Percentiles rank a stretch among this genome's conserved stretches.
phyloP scores from a whole-genome alignment of 306 rosid genomes.

The Lathyrus tuberosus region DNA sequence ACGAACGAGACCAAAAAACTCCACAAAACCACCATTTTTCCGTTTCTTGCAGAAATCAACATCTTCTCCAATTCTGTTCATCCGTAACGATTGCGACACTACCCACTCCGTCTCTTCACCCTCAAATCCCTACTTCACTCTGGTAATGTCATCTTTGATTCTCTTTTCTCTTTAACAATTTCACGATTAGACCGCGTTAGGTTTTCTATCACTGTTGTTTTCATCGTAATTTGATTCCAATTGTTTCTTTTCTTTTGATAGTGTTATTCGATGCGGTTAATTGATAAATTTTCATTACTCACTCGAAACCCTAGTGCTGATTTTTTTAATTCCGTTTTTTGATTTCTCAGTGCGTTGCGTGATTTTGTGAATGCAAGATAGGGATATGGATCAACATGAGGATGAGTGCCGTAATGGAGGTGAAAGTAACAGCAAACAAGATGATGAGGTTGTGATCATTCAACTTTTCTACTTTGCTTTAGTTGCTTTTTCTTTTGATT shows the following conservation, averaged over 20 bases:
- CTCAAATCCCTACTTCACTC: slow-evolving; percentile 7
- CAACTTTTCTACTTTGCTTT: neutral
- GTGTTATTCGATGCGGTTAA: slow-evolving; percentile 1
- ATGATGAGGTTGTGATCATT: slow-evolving; percentile 72
- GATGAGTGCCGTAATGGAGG: slow-evolving; percentile 64
- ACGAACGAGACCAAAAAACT: neutral
- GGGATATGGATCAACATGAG: slow-evolving; percentile 53
- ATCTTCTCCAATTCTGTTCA: neutral
- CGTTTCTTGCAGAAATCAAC: neutral
- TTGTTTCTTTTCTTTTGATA: neutral
- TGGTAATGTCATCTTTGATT: slow-evolving; percentile 36
- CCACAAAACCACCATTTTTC: slow-evolving; percentile 13
- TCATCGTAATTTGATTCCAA: slow-evolving; percentile 6
- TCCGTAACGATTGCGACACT: neutral
- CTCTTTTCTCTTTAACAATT: neutral
- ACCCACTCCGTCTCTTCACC: slow-evolving; percentile 6
- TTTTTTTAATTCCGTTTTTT: neutral
- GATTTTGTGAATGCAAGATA: slow-evolving; percentile 15
- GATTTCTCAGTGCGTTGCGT: slow-evolving; percentile 9
- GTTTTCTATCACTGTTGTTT: neutral
- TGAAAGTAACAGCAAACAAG: slow-evolving; percentile 74
- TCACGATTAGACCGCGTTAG: neutral
- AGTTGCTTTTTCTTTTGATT: neutral
- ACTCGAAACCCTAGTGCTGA: slow-evolving; percentile 36
- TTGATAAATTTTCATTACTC: neutral